phyloP scores from a whole-genome alignment of 306 rosid species.

The Carpinus viminea region DNA sequence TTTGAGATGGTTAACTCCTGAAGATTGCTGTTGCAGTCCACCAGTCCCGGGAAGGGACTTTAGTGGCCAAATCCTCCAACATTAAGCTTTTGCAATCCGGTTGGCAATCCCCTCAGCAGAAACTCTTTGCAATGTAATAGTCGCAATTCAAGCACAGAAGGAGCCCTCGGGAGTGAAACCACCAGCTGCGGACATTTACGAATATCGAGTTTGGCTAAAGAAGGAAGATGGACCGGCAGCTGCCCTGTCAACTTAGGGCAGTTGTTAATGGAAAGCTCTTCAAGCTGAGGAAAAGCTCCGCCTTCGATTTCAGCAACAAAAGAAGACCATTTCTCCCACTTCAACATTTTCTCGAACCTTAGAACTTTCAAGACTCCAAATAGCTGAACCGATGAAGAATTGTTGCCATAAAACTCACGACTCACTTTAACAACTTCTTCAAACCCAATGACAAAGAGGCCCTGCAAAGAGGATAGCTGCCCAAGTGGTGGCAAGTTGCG shows the following conservation, averaged over 20 bases:
- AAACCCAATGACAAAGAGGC: slow-evolving; percentile 14
- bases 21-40: not conserved
- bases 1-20: not conserved
- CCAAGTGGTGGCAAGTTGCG: slow-evolving; percentile 6
- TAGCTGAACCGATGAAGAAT: too few species aligned
- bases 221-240: not conserved
- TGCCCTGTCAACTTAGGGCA: not conserved
- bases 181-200: not conserved
- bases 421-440: not conserved
- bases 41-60: too few species aligned
- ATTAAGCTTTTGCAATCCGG: too few species aligned
- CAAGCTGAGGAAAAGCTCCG: not conserved
- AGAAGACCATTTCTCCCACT: too few species aligned
- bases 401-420: slow-evolving; percentile 14
- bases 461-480: not conserved
- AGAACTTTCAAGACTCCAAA: too few species aligned
- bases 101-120: too few species aligned
- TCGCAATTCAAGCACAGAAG: too few species aligned
- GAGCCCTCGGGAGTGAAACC: not conserved
- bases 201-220: not conserved
- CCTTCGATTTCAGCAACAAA: not conserved
- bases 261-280: not conserved
- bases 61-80: not conserved
- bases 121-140: too few species aligned
- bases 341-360: too few species aligned